Conservation (phyloP, 495 filamentous ascomycete species). For the Bryoglossum gracile region DNA sequence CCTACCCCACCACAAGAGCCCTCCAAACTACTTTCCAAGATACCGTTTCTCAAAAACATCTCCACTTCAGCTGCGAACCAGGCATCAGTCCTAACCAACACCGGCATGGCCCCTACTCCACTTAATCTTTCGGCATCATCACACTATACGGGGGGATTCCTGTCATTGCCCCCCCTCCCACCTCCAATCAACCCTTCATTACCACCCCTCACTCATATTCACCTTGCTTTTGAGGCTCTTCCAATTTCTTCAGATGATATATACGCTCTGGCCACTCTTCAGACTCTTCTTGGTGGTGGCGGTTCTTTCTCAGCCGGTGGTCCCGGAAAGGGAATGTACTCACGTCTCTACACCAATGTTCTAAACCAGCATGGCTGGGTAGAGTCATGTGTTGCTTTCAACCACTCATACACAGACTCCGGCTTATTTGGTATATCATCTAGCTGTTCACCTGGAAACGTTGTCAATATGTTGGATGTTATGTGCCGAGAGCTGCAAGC, state of each 20-base stretch:
- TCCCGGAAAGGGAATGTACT: slow-evolving; percentile 98
- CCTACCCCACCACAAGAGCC: slow-evolving; percentile 39
- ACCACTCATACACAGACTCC: slow-evolving; percentile 92
- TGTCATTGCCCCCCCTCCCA: slow-evolving; percentile 73
- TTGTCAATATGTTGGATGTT: slow-evolving; percentile 76
- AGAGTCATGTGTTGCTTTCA: slow-evolving; percentile 90
- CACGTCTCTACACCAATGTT: slow-evolving; percentile 91
- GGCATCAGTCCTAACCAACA: slow-evolving; percentile 44
- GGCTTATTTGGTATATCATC: slow-evolving; percentile 92
- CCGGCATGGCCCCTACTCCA: slow-evolving; percentile 38
- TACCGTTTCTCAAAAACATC: slow-evolving; percentile 90
- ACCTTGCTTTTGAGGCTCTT: slow-evolving; percentile 92
- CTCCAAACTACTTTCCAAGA: slow-evolving; percentile 66
- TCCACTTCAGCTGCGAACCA: slow-evolving; percentile 61
- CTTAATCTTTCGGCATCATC: slow-evolving; percentile 57
- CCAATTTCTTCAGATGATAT: slow-evolving; percentile 86
- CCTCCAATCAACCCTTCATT: slow-evolving; percentile 67
- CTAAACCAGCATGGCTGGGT: slow-evolving; percentile 97
- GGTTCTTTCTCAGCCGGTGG: slow-evolving; percentile 97
- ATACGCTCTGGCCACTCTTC: slow-evolving; percentile 92
- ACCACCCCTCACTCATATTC: slow-evolving; percentile 82
- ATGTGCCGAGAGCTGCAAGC: slow-evolving; percentile 86
- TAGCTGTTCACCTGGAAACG: slow-evolving; percentile 68
- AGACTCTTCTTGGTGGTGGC: slow-evolving; percentile 91
- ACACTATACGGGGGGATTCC: slow-evolving; percentile 90